phyloP scores from a whole-genome alignment of 2,329 filamentous ascomycete genomes.

The Thielaviopsis ethacetica region DNA sequence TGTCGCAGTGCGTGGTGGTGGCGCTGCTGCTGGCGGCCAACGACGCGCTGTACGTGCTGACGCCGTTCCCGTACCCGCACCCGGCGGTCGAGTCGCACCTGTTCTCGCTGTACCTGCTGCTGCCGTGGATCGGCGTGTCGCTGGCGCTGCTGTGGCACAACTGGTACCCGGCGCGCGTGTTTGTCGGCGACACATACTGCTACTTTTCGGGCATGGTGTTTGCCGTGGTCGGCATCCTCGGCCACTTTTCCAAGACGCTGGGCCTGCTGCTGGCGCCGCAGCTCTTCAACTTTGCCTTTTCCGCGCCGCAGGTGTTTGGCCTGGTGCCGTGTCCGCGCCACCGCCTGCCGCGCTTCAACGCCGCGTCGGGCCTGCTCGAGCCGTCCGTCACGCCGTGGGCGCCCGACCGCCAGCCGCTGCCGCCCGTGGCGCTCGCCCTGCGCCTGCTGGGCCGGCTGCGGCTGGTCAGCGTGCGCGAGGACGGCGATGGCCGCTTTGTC shows the following conservation, averaged over 20 bases:
- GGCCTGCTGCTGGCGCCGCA: constrained; percentile 82
- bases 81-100: constrained; percentile 91
- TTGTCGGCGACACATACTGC: constrained; percentile 97
- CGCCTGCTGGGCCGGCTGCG: constrained; percentile 51
- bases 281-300: constrained; percentile 94
- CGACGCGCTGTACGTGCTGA: constrained; percentile 73
- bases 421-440: constrained; percentile 44
- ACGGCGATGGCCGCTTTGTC: constrained; percentile 52
- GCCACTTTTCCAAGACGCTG: constrained; percentile 95
- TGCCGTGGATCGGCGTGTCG: constrained; percentile 89
- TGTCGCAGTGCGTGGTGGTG: constrained; percentile 83
- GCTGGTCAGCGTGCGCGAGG: constrained; percentile 50
- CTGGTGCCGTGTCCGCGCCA: constrained; percentile 86
- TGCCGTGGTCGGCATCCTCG: constrained; percentile 87
- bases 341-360: constrained; percentile 77
- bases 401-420: constrained; percentile 48
- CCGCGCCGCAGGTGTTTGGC: constrained; percentile 76
- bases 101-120: constrained; percentile 85
- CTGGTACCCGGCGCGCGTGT: constrained; percentile 88
- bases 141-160: constrained; percentile 78
- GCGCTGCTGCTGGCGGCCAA: constrained; percentile 71
- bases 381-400: constrained; percentile 68
- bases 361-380: constrained; percentile 68
- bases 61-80: constrained; percentile 72
- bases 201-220: constrained; percentile 99